Evolutionary conservation across 2,329 filamentous ascomycete genomes (phyloP).

Genomic region (Cephalotrichum gorgonifer): DNA sequence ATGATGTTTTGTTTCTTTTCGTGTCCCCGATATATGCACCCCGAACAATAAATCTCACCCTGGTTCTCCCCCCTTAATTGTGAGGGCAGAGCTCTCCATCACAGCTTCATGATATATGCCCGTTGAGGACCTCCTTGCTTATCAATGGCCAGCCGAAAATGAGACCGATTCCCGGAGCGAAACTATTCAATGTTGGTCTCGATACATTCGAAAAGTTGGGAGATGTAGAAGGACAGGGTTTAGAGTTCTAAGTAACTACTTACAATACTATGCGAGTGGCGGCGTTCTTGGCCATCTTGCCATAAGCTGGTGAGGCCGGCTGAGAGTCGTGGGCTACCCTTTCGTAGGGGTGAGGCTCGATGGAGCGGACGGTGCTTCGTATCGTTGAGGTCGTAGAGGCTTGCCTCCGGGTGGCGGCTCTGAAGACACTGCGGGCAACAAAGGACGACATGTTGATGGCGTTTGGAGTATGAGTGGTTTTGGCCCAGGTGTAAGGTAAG

Average conservation of each 20-base stretch:
- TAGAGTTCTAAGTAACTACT: no score
- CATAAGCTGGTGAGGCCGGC: conserved; percentile 20
- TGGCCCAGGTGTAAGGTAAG: background rate
- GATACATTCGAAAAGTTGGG: no score
- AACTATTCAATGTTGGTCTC: conserved; percentile 13
- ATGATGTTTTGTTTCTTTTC: background rate
- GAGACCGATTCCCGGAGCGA: conserved; percentile 20
- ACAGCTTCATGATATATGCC: conserved; percentile 14
- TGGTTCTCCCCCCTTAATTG: no score
- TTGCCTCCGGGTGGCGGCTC: conserved; percentile 16
- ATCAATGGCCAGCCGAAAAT: conserved; percentile 24
- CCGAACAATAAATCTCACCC: no score
- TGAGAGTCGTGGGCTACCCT: conserved; percentile 17
- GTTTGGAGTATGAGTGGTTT: background rate
- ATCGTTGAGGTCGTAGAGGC: conserved; percentile 25
- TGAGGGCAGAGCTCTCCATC: background rate
- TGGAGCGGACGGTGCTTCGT: conserved; percentile 19
- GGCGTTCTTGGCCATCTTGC: conserved; percentile 18
- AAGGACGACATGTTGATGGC: background rate
- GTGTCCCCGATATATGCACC: no score
- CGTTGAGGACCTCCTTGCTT: conserved; percentile 18
- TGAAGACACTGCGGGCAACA: conserved; percentile 4
- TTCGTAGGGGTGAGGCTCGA: conserved; percentile 25
- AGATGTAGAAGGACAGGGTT: no score
- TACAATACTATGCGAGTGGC: conserved; percentile 21